Percentiles rank a stretch among this genome's conserved stretches.
Evolutionary conservation across 148 eudicot genomes (phyloP).

Genomic region (Arbutus unedo): DNA sequence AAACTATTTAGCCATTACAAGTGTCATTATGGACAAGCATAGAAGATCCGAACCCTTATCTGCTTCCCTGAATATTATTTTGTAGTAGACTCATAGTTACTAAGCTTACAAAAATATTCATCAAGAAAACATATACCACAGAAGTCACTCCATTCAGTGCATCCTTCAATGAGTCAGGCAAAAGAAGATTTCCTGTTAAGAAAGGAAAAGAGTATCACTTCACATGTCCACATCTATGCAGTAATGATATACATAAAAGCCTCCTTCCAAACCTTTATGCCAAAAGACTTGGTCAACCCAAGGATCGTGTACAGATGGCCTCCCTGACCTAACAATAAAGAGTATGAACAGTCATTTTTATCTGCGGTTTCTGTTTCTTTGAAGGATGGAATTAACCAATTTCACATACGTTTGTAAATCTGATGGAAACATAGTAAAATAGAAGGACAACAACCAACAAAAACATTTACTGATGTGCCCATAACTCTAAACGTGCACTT

Average conservation of each 20-base stretch:
- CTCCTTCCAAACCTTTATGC: conserved; percentile 48
- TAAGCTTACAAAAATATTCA: conserved; percentile 9
- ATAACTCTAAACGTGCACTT: background rate
- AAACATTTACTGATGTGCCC: background rate
- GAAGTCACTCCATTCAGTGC: conserved; percentile 63
- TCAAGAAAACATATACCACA: conserved; percentile 35
- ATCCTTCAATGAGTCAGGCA: conserved; percentile 50
- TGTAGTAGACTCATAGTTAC: background rate
- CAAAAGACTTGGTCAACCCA: conserved; percentile 49
- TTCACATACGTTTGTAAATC: background rate
- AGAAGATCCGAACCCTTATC: conserved; percentile 8
- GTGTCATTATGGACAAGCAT: background rate
- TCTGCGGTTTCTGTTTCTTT: background rate
- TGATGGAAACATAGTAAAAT: background rate
- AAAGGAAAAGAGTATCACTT: conserved; percentile 17
- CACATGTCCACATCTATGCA: background rate
- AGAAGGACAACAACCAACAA: background rate
- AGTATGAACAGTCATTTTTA: background rate
- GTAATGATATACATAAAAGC: background rate
- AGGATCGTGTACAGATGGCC: conserved; percentile 44
- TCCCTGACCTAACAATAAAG: conserved; percentile 48
- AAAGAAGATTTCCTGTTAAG: conserved; percentile 53
- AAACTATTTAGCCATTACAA: background rate
- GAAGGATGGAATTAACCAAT: conserved; percentile 5
- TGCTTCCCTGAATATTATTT: background rate